Percentiles rank a stretch among this genome's conserved stretches.
Conservation (phyloP, 805 yeast species). For the Suhomyces faveliae region DNA sequence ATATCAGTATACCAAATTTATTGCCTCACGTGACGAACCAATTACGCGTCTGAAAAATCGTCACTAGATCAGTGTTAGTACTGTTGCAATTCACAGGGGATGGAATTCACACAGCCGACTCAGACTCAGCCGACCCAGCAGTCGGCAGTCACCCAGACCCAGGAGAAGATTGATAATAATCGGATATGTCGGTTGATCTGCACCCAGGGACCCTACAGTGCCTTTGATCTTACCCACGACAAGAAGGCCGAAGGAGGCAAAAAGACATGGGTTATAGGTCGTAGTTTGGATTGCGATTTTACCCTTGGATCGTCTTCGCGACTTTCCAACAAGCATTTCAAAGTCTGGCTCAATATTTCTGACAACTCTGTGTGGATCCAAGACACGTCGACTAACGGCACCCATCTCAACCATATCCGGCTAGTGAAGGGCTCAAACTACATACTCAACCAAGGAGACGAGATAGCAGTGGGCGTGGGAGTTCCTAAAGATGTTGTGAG, state of each 20-base stretch:
- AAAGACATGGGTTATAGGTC: conserved; percentile 69
- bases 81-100: conserved; percentile 4
- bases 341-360: conserved; percentile 62
- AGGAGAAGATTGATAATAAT: conserved; percentile 22
- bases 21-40: neutral
- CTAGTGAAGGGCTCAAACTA: conserved; percentile 76
- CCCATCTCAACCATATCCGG: conserved; percentile 73
- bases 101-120: conserved; percentile 29
- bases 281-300: conserved; percentile 66
- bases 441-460: conserved; percentile 88
- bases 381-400: conserved; percentile 90
- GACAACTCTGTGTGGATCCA: conserved; percentile 58
- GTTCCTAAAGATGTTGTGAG: conserved; percentile 64
- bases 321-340: conserved; percentile 71
- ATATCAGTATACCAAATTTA: no score
- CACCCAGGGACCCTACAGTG: conserved; percentile 54
- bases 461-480: conserved; percentile 86
- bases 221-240: conserved; percentile 44
- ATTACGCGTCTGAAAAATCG: conserved; percentile 1
- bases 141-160: conserved; percentile 30
- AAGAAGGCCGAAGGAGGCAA: conserved; percentile 20
- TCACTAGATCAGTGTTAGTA: neutral
- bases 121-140: conserved; percentile 30
- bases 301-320: conserved; percentile 57
- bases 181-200: conserved; percentile 58